These are phyloP conservation scores for Rhytidhysteron rufulum DNA, from an alignment of 2,329 filamentous ascomycete species.

Conservation along the genomic window DNA sequence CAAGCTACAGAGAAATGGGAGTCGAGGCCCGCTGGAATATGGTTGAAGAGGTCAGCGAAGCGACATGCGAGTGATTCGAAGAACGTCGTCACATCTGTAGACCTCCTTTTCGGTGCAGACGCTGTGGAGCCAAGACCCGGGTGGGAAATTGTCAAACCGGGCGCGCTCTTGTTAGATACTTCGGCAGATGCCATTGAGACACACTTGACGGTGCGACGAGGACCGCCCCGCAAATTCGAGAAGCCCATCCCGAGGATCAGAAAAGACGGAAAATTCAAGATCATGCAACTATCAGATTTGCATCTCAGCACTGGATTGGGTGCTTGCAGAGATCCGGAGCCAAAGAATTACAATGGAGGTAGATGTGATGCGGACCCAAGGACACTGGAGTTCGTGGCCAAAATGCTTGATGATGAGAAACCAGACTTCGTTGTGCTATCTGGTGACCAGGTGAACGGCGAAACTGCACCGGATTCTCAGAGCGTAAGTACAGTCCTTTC, in stretches of 20 bases:
- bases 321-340: conserved; percentile 79
- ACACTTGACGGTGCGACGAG: conserved; percentile 74
- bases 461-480: conserved; percentile 85
- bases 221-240: conserved; percentile 59
- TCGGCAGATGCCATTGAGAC: conserved; percentile 61
- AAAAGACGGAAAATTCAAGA: conserved; percentile 93
- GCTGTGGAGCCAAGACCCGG: conserved; percentile 83
- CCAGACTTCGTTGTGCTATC: conserved; percentile 89
- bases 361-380: conserved; percentile 88
- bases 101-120: conserved; percentile 85
- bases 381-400: conserved; percentile 83
- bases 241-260: conserved; percentile 73
- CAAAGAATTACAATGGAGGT: conserved; percentile 65
- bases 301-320: conserved; percentile 90
- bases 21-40: conserved; percentile 69
- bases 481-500: conserved; percentile 53
- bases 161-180: conserved; percentile 61
- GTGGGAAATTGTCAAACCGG: conserved; percentile 73
- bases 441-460: conserved; percentile 94
- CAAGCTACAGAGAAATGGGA: conserved; percentile 70
- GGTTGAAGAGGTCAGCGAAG: conserved; percentile 73
- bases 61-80: conserved; percentile 71
- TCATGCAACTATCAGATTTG: conserved; percentile 92
- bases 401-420: conserved; percentile 84
- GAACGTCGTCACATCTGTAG: conserved; percentile 72